Base-by-base conservation (phyloP, 352 stramenopile genomes). In the Phytophthora colocasiae region DNA sequence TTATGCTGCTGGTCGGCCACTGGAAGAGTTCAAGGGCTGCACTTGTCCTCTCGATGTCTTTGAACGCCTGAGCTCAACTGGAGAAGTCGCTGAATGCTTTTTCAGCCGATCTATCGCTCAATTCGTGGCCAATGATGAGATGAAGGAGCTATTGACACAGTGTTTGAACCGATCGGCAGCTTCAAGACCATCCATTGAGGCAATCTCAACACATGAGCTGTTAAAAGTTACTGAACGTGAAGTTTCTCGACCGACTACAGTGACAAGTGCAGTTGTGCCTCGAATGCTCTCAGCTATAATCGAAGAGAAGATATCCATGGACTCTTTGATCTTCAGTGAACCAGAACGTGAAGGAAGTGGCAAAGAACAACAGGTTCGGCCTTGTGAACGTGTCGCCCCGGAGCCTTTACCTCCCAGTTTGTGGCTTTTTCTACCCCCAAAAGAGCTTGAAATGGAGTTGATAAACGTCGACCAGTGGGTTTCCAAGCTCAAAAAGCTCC, bases 381-480 rank as follows among this genome's bases (percentile, higher is more conserved):
- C 52, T 14, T 4, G 6, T 17, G 56, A 72, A 14, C 38, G 58
- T 15, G 45, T 14, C 34, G 15, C 32, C 32, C 50, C 41, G 3
- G 80, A 90, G 29, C 41, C 52, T 14, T 54, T 76, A 6, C 81
- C 81, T 9, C 83, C 83, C 5, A 89, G 73, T 65, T 61, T 92
- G 12, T 92, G 83, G 80, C 66, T 92, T 6, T 85, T 92, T 32
- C 52, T 90, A 14, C 79, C 83, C 1, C 83, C 83, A 0, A 31
- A 58, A 1, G 81, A 82, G 17, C 64, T 87, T 11, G 57, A 65
- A 6, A 36, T 87, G 1, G 66, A 75, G 15, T 60, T 64, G 2
- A 56, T 44, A 1, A 73, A 63, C 0, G 45, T 85, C 12, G 80
- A 83, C 6, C 53, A 87, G 12, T 92, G 81, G 80, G 62, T 88